Conservation (phyloP, 208 protist species). For the Leishmania martiniquensis region DNA sequence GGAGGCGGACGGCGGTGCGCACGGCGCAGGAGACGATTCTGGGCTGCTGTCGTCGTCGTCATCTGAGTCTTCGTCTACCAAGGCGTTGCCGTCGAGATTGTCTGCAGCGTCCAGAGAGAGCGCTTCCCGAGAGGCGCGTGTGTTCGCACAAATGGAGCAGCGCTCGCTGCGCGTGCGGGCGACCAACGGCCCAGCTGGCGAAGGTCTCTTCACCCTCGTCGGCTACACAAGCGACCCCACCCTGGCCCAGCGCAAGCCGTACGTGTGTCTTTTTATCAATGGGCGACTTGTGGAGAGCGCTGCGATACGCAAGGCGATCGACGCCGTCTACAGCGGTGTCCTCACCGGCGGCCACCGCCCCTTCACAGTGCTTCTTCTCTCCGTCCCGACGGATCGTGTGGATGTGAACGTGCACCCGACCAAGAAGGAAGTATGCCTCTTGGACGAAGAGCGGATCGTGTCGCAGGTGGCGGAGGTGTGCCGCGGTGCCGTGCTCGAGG, state of each 20-base stretch:
- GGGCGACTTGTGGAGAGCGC: conserved; percentile 79
- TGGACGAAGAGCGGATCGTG: conserved; percentile 86
- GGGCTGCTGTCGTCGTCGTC: neutral
- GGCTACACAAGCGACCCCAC: conserved; percentile 82
- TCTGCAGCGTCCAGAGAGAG: neutral
- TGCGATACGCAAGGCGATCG: conserved; percentile 87
- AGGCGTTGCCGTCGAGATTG: neutral
- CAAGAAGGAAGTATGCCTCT: conserved; percentile 94
- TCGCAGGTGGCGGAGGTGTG: conserved; percentile 55
- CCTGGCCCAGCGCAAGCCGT: conserved; percentile 61
- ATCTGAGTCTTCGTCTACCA: neutral
- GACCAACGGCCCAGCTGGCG: conserved; percentile 41
- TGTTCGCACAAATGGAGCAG: conserved; percentile 31
- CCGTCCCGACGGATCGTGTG: conserved; percentile 87
- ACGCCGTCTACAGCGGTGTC: conserved; percentile 90
- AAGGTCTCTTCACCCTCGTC: conserved; percentile 60
- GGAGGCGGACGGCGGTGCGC: neutral
- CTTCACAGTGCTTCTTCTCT: conserved; percentile 95
- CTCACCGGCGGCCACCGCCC: conserved; percentile 90
- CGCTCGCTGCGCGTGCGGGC: conserved; percentile 23
- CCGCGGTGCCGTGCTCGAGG: conserved; percentile 56
- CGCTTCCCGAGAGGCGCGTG: conserved; percentile 13
- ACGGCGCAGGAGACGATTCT: neutral
- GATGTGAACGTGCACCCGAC: conserved; percentile 99
- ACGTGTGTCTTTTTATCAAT: conserved; percentile 89